Percentiles rank a stretch among this genome's conserved stretches.
Conservation (phyloP, 2,329 filamentous ascomycete species). For the Colletotrichum musae region DNA sequence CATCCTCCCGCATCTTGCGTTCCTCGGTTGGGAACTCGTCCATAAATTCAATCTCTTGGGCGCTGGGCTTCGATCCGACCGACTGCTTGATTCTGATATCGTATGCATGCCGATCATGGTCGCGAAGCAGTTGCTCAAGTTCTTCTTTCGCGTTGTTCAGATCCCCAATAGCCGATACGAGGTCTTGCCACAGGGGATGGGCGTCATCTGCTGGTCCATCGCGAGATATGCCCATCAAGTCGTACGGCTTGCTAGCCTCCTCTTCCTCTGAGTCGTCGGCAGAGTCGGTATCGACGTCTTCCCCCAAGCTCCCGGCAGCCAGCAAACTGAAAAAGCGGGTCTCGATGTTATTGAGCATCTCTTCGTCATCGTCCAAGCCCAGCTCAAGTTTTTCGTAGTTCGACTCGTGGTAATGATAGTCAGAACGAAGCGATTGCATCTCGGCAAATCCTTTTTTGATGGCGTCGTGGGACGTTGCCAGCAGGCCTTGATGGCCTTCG, state of each 20-base stretch:
- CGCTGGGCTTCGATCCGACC: constrained; percentile 47
- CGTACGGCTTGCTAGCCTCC: constrained; percentile 47
- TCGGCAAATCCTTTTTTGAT: constrained; percentile 51
- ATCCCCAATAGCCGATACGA: constrained; percentile 60
- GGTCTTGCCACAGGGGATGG: constrained; percentile 62
- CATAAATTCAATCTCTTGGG: constrained; percentile 61
- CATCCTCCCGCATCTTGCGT: constrained; percentile 49
- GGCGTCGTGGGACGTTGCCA: constrained; percentile 43
- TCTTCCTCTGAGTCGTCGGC: constrained; percentile 34
- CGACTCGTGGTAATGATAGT: constrained; percentile 54
- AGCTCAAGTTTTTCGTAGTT: constrained; percentile 55
- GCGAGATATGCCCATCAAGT: constrained; percentile 53
- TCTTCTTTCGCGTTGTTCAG: constrained; percentile 64
- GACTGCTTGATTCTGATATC: constrained; percentile 52
- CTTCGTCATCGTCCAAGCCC: constrained; percentile 53
- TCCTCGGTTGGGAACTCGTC: constrained; percentile 57
- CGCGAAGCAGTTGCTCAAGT: constrained; percentile 59
- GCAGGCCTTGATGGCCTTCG: constrained; percentile 42
- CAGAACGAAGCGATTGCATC: constrained; percentile 55
- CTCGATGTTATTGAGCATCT: constrained; percentile 53
- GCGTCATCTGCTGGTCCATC: constrained; percentile 55
- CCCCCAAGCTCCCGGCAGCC: constrained; percentile 38
- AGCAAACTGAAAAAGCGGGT: constrained; percentile 56
- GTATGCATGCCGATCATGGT: constrained; percentile 55
- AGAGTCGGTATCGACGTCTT: constrained; percentile 8